A percentile compares a stretch with the other conserved stretches of the same genome.
Conservation (phyloP, 1,284 basidiomycete genomes). For the Sanghuangporus sanghuang region DNA sequence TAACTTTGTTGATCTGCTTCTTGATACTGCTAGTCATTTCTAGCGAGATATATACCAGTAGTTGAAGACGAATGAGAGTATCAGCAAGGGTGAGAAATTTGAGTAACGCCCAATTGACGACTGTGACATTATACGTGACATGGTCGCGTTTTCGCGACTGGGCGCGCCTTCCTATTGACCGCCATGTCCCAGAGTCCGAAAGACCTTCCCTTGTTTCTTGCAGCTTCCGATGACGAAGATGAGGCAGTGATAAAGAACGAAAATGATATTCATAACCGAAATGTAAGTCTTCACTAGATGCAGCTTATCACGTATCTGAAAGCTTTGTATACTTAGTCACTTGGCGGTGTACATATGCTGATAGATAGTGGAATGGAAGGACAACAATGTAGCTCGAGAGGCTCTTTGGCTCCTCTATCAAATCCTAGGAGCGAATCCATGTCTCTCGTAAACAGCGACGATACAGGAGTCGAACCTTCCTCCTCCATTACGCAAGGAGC, state of each 20-base stretch:
- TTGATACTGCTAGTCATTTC: constrained; percentile 50
- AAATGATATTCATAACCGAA: neutral
- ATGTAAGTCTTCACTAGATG: neutral
- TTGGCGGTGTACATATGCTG: neutral
- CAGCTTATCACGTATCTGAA: neutral
- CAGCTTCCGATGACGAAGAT: constrained; percentile 32
- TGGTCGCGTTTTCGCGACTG: neutral
- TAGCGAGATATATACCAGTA: neutral
- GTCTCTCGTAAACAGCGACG: neutral
- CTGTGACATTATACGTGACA: neutral
- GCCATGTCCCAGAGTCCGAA: neutral
- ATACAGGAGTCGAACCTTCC: neutral
- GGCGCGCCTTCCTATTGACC: neutral
- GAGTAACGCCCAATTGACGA: neutral
- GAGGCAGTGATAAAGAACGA: neutral
- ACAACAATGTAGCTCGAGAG: neutral
- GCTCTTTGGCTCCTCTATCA: constrained; percentile 7
- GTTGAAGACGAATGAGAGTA: neutral
- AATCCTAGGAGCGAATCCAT: constrained; percentile 5
- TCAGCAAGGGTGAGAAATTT: neutral
- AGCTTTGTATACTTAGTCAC: neutral
- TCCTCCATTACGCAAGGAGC: neutral
- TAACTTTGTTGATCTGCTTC: constrained; percentile 50
- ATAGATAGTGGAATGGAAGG: neutral
- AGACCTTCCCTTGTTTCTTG: constrained; percentile 31